These are phyloP conservation scores for Ophiobolus disseminans DNA, from an alignment of 2,329 filamentous ascomycete genomes.

Conservation along the genomic window DNA sequence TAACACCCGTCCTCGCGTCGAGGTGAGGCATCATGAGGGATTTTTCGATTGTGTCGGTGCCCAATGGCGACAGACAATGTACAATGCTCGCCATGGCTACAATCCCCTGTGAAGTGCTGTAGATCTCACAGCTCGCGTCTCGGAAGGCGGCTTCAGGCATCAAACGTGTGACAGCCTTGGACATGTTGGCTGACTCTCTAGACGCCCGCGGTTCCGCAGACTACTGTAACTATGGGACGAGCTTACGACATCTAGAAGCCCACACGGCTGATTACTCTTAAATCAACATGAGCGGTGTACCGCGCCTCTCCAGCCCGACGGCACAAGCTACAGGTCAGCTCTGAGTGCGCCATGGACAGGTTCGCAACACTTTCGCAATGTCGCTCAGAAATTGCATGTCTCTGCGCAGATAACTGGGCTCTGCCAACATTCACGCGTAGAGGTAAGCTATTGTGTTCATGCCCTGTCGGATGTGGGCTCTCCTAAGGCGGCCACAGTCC, in stretches of 20 bases:
- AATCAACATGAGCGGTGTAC: no score
- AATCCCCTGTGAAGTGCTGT: slow-evolving; percentile 20
- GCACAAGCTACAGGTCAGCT: no score
- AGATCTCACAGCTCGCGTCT: slow-evolving; percentile 23
- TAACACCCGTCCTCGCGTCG: slow-evolving; percentile 7
- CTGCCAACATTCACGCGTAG: no score
- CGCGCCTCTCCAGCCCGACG: no score
- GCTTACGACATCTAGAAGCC: no score
- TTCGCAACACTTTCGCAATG: no score
- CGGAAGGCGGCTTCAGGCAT: slow-evolving; percentile 9
- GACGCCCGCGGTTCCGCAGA: not conserved
- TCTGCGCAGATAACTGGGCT: no score
- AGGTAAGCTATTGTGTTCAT: no score
- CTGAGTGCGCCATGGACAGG: no score
- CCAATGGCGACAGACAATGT: slow-evolving; percentile 16
- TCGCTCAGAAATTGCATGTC: no score
- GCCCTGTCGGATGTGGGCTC: not conserved
- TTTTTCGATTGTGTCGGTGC: slow-evolving; percentile 24
- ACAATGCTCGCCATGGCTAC: no score
- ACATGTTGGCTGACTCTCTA: not conserved
- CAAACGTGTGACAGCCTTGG: not conserved
- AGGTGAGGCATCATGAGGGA: slow-evolving; percentile 25
- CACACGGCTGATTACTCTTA: no score
- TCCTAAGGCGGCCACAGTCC: not conserved
- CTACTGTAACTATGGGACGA: not conserved